Evolutionary conservation across 345 rosid species (phyloP).

Genomic region (Stellera chamaejasme): DNA sequence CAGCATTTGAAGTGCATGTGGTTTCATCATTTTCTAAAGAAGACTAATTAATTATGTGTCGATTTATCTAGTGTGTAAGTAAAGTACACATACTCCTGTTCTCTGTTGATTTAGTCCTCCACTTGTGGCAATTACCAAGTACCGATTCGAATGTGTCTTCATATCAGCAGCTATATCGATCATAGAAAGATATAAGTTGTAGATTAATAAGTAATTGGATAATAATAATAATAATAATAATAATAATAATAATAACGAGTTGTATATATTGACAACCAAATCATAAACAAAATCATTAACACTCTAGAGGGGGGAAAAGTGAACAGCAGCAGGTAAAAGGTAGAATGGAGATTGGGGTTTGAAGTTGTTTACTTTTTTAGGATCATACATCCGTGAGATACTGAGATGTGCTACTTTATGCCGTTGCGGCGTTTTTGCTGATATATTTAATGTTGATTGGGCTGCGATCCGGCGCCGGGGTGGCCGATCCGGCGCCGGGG

Average conservation of each 20-base stretch:
- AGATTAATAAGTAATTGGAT: too few species aligned
- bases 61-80: background rate
- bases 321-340: background rate
- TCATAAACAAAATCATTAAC: background rate
- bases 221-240: too few species aligned
- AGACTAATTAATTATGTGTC: too few species aligned
- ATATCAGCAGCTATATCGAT: constrained; percentile 36
- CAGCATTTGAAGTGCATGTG: too few species aligned
- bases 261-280: constrained; percentile 8
- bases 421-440: too few species aligned
- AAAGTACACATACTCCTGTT: constrained; percentile 61
- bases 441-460: too few species aligned
- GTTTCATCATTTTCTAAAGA: too few species aligned
- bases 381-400: constrained; percentile 54
- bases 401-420: too few species aligned
- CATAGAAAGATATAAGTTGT: constrained; percentile 3
- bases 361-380: constrained; percentile 25
- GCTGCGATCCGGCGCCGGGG: too few species aligned
- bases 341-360: too few species aligned
- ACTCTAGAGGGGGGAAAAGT: background rate
- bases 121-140: constrained; percentile 83
- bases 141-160: constrained; percentile 52
- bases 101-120: constrained; percentile 96
- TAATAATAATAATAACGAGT: background rate
- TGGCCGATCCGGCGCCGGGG: too few species aligned